Percentiles rank a stretch among this genome's conserved stretches.
phyloP scores from a whole-genome alignment of 257 asterid species.

The Plantago elongata region DNA sequence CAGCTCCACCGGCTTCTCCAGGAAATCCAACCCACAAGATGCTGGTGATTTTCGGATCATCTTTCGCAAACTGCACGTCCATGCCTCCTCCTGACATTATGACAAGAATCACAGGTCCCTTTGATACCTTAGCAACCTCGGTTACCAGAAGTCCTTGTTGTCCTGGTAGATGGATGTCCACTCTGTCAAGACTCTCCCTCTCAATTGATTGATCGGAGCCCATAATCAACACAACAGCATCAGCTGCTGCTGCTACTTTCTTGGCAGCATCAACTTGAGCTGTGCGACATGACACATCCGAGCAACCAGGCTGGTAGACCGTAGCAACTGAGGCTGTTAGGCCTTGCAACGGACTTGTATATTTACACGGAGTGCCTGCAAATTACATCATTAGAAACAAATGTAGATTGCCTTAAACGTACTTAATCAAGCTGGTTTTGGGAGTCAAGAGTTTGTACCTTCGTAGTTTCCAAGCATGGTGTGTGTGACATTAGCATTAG shows the following conservation, averaged over 20 bases:
- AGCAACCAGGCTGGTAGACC: slow-evolving; percentile 58
- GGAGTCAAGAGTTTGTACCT: slow-evolving; percentile 28
- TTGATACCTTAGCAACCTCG: slow-evolving; percentile 51
- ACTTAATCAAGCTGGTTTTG: not conserved
- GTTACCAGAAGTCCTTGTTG: slow-evolving; percentile 42
- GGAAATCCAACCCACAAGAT: slow-evolving; percentile 72
- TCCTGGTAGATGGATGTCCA: slow-evolving; percentile 56
- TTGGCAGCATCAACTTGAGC: slow-evolving; percentile 56
- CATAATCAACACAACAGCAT: slow-evolving; percentile 55
- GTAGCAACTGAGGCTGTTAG: slow-evolving; percentile 44
- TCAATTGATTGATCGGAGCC: slow-evolving; percentile 63
- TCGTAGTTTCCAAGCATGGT: slow-evolving; percentile 64
- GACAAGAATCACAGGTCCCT: slow-evolving; percentile 62
- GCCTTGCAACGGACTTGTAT: slow-evolving; percentile 45
- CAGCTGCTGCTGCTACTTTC: slow-evolving; percentile 45
- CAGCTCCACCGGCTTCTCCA: slow-evolving; percentile 70
- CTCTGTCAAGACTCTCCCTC: slow-evolving; percentile 40
- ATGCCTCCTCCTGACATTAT: slow-evolving; percentile 68
- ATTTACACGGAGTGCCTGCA: slow-evolving; percentile 53
- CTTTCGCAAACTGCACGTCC: slow-evolving; percentile 58
- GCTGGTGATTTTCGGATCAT: slow-evolving; percentile 48
- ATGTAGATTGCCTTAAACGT: not conserved
- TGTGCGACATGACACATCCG: slow-evolving; percentile 43
- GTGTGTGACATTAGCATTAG: slow-evolving; percentile 46
- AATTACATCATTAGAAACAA: not conserved